Evolutionary conservation across 495 filamentous ascomycete genomes (phyloP), one percentile per base, ranked within the genome.

Genomic region (Neurospora intermedia): DNA sequence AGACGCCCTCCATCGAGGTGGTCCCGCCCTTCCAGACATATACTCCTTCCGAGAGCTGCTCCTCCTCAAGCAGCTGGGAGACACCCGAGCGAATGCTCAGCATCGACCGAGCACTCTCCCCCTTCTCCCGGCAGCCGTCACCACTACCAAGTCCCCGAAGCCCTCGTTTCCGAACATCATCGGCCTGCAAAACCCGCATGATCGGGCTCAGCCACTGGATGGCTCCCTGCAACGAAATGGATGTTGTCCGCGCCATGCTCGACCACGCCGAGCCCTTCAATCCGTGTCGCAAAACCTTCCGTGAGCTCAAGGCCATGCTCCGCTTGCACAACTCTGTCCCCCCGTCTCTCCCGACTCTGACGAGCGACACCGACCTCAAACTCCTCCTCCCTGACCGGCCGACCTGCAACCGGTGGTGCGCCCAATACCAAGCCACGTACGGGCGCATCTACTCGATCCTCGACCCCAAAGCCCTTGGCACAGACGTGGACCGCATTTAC

Each of bases 181-280:
- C 71, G 1, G 73, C 69, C 1, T 70, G 59, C 71, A 76, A 75
- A 70, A 78, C 73, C 16, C 75, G 75, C 42, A 71, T 78, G 54
- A 69, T 76, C n/a, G 75, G 76, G 1, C 42, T 76, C 9, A 77
- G 75, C 42, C 77, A 77, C 46, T 77, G 77, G 75, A 69, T 77
- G 75, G 73, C 75, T 0, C 75, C 77, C 0, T 75, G 73, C 48
- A 69, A 73, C 40, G 75, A 78, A 27, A 73, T 78, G 73, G 69
- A 43, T 15, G 72, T 75, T 5, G 20, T 76, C 42, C 74, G 74
- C 38, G 73, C 76, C 13, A 69, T 78, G 43, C 73, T 78, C 40
- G 72, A 76, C 54, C 75, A 45, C 27, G 69, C 76, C 3, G 23
- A 54, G 40, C 75, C 73, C 45, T 78, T 78, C 54, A 42, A 75